Conservation (phyloP, 1,284 basidiomycete species). For the Ustilago cynodontis region DNA sequence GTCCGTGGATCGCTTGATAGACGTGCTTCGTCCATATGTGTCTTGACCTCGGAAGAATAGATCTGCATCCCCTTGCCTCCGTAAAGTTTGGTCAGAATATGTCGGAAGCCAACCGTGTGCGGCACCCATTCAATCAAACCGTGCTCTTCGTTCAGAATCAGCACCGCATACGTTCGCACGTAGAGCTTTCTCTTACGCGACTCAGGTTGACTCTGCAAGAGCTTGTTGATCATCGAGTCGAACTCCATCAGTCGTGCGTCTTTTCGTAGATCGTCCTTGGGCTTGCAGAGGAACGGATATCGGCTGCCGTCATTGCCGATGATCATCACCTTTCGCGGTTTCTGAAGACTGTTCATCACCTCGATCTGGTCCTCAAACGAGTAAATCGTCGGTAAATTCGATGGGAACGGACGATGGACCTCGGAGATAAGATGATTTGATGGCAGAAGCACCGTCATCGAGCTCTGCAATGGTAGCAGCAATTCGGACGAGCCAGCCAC, state of each 20-base stretch:
- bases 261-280: slow-evolving; percentile 96
- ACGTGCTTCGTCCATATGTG: slow-evolving; percentile 76
- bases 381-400: slow-evolving; percentile 80
- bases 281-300: slow-evolving; percentile 96
- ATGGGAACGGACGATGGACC: slow-evolving; percentile 86
- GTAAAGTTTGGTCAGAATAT: slow-evolving; percentile 83
- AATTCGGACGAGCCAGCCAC: slow-evolving; percentile 54
- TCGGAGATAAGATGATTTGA: slow-evolving; percentile 71
- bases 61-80: slow-evolving; percentile 67
- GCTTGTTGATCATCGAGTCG: slow-evolving; percentile 96
- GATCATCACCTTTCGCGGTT: slow-evolving; percentile 91
- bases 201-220: slow-evolving; percentile 90
- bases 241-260: slow-evolving; percentile 99
- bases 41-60: slow-evolving; percentile 74
- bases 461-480: slow-evolving; percentile 87
- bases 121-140: slow-evolving; percentile 99
- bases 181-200: slow-evolving; percentile 75
- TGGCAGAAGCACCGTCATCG: slow-evolving; percentile 86
- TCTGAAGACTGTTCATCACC: slow-evolving; percentile 92
- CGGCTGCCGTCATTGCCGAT: slow-evolving; percentile 83
- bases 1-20: slow-evolving; percentile 71
- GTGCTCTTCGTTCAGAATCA: slow-evolving; percentile 96
- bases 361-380: slow-evolving; percentile 81
- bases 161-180: slow-evolving; percentile 85
- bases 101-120: slow-evolving; percentile 87